Conservation (phyloP, 768 basidiomycete species). For the Pluteus cervinus region DNA sequence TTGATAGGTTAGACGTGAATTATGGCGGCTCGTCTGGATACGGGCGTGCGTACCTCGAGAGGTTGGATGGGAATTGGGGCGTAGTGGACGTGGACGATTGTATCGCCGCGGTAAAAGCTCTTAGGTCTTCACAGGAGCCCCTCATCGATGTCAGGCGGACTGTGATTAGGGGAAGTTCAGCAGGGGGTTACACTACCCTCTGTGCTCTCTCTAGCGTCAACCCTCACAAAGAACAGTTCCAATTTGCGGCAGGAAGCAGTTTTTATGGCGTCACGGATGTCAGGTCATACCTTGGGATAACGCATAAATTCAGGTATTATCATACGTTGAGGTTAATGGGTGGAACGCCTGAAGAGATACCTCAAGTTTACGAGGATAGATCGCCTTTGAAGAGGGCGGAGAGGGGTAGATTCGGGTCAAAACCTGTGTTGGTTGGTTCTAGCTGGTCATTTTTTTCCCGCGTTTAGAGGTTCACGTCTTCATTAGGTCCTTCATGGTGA, state of each 20-base stretch:
- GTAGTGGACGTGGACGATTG: conserved; percentile 51
- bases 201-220: no score
- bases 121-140: conserved; percentile 27
- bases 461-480: not conserved
- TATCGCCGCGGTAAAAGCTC: conserved; percentile 32
- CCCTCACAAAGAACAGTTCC: no score
- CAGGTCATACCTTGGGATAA: no score
- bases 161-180: no score
- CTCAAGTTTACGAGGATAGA: conserved; percentile 50
- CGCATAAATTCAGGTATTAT: conserved; percentile 67
- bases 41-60: conserved; percentile 37
- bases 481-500: conserved; percentile 64
- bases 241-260: no score
- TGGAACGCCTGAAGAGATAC: conserved; percentile 45
- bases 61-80: conserved; percentile 52
- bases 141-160: no score
- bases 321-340: conserved; percentile 64
- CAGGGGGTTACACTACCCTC: no score
- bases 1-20: conserved; percentile 51
- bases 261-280: no score
- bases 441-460: conserved; percentile 1
- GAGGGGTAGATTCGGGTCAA: no score
- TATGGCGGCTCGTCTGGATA: conserved; percentile 56
- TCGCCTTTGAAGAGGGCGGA: conserved; percentile 60
- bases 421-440: not conserved